These are phyloP conservation scores for Epichloe typhina DNA, from an alignment of 2,329 filamentous ascomycete genomes.

Conservation along the genomic window DNA sequence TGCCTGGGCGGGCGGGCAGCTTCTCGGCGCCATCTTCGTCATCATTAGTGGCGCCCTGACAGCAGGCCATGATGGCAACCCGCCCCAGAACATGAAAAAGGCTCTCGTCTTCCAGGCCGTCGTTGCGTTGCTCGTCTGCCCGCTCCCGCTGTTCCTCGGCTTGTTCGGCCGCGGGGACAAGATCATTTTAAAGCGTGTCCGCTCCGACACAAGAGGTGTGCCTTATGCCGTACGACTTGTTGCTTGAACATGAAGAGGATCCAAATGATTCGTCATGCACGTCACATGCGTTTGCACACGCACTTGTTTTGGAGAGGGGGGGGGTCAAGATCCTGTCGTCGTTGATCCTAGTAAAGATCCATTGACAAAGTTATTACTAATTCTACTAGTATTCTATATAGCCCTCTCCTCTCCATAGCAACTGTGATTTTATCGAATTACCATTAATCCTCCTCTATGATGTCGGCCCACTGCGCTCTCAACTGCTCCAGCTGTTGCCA, in stretches of 20 bases:
- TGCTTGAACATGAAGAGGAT: not conserved
- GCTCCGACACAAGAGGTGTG: constrained; percentile 23
- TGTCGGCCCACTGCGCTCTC: constrained; percentile 50
- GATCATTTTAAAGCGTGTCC: constrained; percentile 36
- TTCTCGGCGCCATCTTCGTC: constrained; percentile 76
- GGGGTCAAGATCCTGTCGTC: too few relatives aligned
- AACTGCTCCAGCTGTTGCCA: constrained; percentile 64
- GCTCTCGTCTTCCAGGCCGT: constrained; percentile 71
- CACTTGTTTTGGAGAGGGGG: not conserved
- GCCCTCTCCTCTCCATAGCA: too few relatives aligned
- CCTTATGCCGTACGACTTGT: not conserved
- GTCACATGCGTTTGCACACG: too few relatives aligned
- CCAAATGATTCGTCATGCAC: too few relatives aligned
- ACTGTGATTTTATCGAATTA: not conserved
- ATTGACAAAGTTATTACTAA: too few relatives aligned
- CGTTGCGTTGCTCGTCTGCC: constrained; percentile 49
- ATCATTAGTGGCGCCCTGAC: constrained; percentile 67
- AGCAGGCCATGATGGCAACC: constrained; percentile 35
- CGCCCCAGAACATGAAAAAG: constrained; percentile 59
- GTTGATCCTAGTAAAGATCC: too few relatives aligned
- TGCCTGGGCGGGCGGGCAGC: constrained; percentile 76
- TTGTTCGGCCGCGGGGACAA: constrained; percentile 49
- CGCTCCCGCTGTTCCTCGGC: constrained; percentile 56
- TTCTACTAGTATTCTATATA: too few relatives aligned
- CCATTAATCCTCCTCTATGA: constrained; percentile 8